Percentiles rank a stretch among this genome's conserved stretches.
These are phyloP conservation scores for Spinellus fusiger DNA, from an alignment of 192 early-diverging fungal species.

Conservation along the genomic window DNA sequence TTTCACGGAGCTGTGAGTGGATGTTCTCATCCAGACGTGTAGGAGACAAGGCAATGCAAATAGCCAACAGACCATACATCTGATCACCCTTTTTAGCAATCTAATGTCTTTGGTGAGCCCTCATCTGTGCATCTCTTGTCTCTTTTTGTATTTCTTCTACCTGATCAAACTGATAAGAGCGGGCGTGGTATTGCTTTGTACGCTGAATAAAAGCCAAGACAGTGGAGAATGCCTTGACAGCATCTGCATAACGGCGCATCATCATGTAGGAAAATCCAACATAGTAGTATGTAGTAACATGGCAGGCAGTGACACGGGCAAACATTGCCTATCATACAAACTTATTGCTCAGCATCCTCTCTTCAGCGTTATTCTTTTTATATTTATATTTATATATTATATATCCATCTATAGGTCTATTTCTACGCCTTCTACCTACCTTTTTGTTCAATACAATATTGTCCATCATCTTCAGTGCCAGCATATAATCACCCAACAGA, in stretches of 20 bases:
- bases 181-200: slow-evolving; percentile 91
- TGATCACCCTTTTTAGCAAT: slow-evolving; percentile 91
- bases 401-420: too few relatives aligned
- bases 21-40: slow-evolving; percentile 91
- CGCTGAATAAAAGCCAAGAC: slow-evolving; percentile 86
- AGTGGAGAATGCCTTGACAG: slow-evolving; percentile 86
- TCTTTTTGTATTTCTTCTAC: slow-evolving; percentile 29
- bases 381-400: not conserved
- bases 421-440: slow-evolving; percentile 15
- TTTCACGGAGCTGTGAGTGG: slow-evolving; percentile 82
- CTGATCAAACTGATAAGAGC: slow-evolving; percentile 86
- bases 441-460: slow-evolving; percentile 92
- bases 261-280: slow-evolving; percentile 98
- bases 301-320: slow-evolving; percentile 93
- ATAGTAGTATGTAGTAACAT: slow-evolving; percentile 96
- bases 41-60: slow-evolving; percentile 89
- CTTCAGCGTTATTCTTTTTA: slow-evolving; percentile 16
- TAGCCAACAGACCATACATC: slow-evolving; percentile 90
- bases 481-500: slow-evolving; percentile 90
- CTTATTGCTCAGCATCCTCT: not conserved
- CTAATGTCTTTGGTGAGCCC: slow-evolving; percentile 10
- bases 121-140: not conserved
- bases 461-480: slow-evolving; percentile 94
- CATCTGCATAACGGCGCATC: slow-evolving; percentile 95
- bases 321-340: slow-evolving; percentile 65